Conservation (phyloP, 768 basidiomycete genomes). For the Pisolithus microcarpus region DNA sequence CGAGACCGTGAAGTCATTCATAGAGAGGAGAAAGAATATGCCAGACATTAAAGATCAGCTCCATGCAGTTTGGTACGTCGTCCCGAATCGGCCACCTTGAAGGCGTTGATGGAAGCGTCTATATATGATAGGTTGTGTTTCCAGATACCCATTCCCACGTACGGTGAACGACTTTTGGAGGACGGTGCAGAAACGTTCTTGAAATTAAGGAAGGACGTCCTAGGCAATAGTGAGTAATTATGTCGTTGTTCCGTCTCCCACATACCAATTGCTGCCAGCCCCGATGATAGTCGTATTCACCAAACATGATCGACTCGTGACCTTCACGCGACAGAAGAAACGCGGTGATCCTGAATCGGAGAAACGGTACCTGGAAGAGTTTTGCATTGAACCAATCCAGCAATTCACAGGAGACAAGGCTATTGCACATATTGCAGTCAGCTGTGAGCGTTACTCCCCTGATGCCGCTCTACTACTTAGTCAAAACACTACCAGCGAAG, state of each 20-base stretch:
- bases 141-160: background rate
- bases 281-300: conserved; percentile 2
- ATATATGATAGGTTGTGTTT: background rate
- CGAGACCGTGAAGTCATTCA: conserved; percentile 7
- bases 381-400: too few relatives aligned
- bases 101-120: background rate
- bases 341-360: background rate
- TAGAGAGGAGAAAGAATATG: background rate
- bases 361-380: background rate
- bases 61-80: conserved; percentile 10
- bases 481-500: too few relatives aligned
- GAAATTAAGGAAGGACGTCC: background rate
- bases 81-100: background rate
- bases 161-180: conserved; percentile 3
- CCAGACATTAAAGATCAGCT: conserved; percentile 3
- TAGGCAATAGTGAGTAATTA: conserved; percentile 1
- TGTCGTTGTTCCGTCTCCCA: background rate
- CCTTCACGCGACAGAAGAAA: background rate
- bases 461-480: too few relatives aligned
- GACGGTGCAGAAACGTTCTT: conserved; percentile 1
- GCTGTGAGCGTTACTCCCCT: too few relatives aligned
- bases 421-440: too few relatives aligned
- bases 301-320: conserved; percentile 4
- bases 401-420: too few relatives aligned
- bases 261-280: background rate